phyloP scores from a whole-genome alignment of 768 basidiomycete species.

The Asterophora parasitica region DNA sequence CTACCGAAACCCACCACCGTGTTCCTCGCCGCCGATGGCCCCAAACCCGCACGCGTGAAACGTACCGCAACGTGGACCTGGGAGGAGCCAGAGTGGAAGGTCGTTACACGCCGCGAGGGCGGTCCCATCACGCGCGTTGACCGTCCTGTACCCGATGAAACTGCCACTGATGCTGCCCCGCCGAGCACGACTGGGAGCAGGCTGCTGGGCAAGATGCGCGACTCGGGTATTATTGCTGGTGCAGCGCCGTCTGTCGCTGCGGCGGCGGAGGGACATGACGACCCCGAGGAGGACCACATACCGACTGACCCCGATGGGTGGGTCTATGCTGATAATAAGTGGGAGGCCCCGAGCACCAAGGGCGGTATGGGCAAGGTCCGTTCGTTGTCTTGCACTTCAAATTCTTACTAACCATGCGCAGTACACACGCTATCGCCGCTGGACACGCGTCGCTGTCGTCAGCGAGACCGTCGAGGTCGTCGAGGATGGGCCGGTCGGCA shows the following conservation, averaged over 20 bases:
- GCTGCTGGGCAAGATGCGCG: constrained; percentile 43
- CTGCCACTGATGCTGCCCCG: constrained; percentile 12
- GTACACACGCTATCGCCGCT: constrained; percentile 83
- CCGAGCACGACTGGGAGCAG: constrained; percentile 28
- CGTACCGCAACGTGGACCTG: constrained; percentile 82
- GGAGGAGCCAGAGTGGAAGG: constrained; percentile 90
- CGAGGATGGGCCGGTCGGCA: constrained; percentile 29
- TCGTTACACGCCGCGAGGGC: constrained; percentile 60
- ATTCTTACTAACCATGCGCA: no score
- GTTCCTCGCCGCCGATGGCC: constrained; percentile 45
- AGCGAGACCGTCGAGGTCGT: constrained; percentile 65
- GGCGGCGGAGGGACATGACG: constrained; percentile 26
- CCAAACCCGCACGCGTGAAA: constrained; percentile 48
- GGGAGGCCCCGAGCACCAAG: constrained; percentile 72
- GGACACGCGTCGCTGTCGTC: constrained; percentile 81
- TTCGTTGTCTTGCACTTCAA: background rate
- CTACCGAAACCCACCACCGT: constrained; percentile 60
- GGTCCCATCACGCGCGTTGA: constrained; percentile 50
- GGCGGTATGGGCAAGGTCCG: constrained; percentile 83
- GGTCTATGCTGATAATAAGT: constrained; percentile 95
- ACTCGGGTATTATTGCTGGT: constrained; percentile 23
- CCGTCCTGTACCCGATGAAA: constrained; percentile 58
- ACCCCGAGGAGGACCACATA: constrained; percentile 42
- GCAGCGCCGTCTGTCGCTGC: background rate
- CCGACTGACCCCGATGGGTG: constrained; percentile 85